phyloP scores from a whole-genome alignment of 371 early-diverging fungal species.

The Chytridium lagenaria region DNA sequence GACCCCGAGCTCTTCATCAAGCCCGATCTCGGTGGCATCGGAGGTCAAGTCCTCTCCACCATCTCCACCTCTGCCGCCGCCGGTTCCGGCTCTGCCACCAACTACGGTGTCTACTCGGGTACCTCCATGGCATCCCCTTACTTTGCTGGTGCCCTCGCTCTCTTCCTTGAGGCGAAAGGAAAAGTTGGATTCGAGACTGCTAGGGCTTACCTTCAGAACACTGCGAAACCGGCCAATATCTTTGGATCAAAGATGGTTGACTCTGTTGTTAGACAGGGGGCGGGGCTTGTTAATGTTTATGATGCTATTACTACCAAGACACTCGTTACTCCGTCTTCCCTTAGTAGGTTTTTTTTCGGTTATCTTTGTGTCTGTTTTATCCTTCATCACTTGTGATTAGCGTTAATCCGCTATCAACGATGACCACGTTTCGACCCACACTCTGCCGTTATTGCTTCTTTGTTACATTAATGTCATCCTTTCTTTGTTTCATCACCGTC shows the following conservation, averaged over 20 bases:
- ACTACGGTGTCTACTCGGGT: constrained; percentile 17
- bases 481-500: no score
- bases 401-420: no score
- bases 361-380: no score
- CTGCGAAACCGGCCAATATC: constrained; percentile 52
- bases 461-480: no score
- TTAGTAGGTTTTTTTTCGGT: no score
- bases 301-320: constrained; percentile 62
- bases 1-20: constrained; percentile 23
- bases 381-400: no score
- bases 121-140: constrained; percentile 58
- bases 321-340: constrained; percentile 59
- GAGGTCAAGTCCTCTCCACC: constrained; percentile 35
- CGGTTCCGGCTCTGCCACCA: constrained; percentile 30
- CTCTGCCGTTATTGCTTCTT: no score
- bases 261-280: constrained; percentile 68
- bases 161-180: background rate
- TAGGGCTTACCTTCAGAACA: constrained; percentile 49
- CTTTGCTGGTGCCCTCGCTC: constrained; percentile 34
- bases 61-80: constrained; percentile 14
- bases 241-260: constrained; percentile 44
- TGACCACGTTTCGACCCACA: no score
- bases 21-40: constrained; percentile 38
- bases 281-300: constrained; percentile 71
- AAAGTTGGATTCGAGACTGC: background rate